Evolutionary conservation across 2,329 filamentous ascomycete genomes (phyloP).

Genomic region (Fusarium heterosporum): DNA sequence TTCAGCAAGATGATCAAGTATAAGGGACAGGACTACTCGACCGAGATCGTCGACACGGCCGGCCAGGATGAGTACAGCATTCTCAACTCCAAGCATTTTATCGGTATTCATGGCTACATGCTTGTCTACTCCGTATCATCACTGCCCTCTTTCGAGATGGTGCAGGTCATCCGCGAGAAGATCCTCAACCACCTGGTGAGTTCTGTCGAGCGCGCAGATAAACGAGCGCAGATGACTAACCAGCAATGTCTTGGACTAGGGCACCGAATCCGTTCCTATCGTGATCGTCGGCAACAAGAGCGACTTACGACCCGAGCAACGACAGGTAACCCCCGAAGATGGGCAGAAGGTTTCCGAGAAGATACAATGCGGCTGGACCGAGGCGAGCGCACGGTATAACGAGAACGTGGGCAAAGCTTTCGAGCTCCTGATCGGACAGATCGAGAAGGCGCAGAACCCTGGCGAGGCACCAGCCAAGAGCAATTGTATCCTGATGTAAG

Average conservation of each 20-base stretch:
- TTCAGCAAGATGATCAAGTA: constrained; percentile 96
- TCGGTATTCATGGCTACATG: constrained; percentile 98
- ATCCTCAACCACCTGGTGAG: constrained; percentile 93
- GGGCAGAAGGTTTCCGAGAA: constrained; percentile 87
- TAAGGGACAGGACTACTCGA: constrained; percentile 92
- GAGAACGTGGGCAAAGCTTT: constrained; percentile 94
- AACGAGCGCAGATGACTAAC: background rate
- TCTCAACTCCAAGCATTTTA: constrained; percentile 98
- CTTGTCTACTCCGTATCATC: constrained; percentile 98
- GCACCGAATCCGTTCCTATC: constrained; percentile 90
- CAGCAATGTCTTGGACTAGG: constrained; percentile 62
- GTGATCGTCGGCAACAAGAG: constrained; percentile 98
- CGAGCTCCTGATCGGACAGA: constrained; percentile 92
- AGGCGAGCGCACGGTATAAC: constrained; percentile 93
- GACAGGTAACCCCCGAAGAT: constrained; percentile 88
- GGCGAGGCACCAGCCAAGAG: constrained; percentile 82
- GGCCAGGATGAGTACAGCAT: constrained; percentile 99
- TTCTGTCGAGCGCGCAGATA: constrained; percentile 22
- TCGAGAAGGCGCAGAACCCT: constrained; percentile 94
- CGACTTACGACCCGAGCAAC: constrained; percentile 90
- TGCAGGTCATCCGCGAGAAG: constrained; percentile 94
- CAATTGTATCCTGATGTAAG: constrained; percentile 89
- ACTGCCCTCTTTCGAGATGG: constrained; percentile 96
- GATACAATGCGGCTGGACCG: constrained; percentile 92
- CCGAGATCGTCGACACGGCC: constrained; percentile 98